Percentiles rank a stretch among this genome's conserved stretches.
Conservation (phyloP, 2,329 filamentous ascomycete species). For the Teratosphaeria zuluensis region DNA sequence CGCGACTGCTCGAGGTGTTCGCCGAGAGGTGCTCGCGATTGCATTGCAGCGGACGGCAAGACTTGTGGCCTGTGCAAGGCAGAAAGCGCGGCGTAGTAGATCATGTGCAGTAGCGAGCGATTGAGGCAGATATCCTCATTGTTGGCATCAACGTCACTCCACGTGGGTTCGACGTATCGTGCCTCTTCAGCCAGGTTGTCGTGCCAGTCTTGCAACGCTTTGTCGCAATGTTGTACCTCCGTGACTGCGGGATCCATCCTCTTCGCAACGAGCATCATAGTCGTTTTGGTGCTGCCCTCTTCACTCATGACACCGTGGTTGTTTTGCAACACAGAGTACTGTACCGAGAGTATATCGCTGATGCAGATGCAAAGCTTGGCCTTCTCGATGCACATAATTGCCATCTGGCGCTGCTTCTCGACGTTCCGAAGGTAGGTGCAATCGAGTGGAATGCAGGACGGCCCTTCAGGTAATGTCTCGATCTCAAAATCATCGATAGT, state of each 20-base stretch:
- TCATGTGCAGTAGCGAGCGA: conserved; percentile 81
- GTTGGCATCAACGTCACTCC: conserved; percentile 47
- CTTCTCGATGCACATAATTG: conserved; percentile 83
- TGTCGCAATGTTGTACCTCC: conserved; percentile 69
- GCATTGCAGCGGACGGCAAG: conserved; percentile 54
- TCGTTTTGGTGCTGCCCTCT: conserved; percentile 57
- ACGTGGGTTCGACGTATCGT: conserved; percentile 51
- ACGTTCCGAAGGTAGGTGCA: conserved; percentile 63
- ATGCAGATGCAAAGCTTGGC: conserved; percentile 83
- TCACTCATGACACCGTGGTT: conserved; percentile 63
- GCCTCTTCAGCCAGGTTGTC: conserved; percentile 61
- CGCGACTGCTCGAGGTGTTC: conserved; percentile 76
- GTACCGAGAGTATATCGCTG: conserved; percentile 77
- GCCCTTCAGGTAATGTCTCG: conserved; percentile 49
- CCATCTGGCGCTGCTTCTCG: conserved; percentile 66
- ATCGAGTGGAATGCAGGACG: conserved; percentile 57
- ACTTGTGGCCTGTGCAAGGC: conserved; percentile 88
- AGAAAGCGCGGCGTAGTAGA: conserved; percentile 84
- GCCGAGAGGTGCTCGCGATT: conserved; percentile 38
- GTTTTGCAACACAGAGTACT: conserved; percentile 84
- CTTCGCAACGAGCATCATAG: conserved; percentile 86
- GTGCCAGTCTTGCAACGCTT: conserved; percentile 69
- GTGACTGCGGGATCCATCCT: conserved; percentile 74
- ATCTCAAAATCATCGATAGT: conserved; percentile 77
- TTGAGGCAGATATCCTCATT: conserved; percentile 58